phyloP scores from a whole-genome alignment of 2,329 filamentous ascomycete genomes.

The Hypoxylon sp. region DNA sequence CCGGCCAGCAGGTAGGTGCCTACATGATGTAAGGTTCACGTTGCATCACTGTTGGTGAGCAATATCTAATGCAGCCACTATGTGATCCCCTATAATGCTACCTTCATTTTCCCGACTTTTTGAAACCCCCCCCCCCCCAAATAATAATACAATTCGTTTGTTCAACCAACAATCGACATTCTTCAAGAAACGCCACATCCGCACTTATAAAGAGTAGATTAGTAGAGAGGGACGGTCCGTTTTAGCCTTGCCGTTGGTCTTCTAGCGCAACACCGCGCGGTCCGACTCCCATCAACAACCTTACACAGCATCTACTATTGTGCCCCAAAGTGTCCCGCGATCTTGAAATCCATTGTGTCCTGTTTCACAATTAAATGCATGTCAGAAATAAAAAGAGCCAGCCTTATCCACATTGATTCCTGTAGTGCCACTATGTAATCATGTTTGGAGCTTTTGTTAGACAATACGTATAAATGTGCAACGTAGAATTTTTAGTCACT shows the following conservation, averaged over 20 bases:
- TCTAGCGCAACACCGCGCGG: no score
- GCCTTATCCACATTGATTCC: slow-evolving; percentile 10
- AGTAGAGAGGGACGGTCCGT: no score
- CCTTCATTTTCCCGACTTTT: slow-evolving; percentile 1
- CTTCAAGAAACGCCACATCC: slow-evolving; percentile 15
- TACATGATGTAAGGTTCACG: slow-evolving; percentile 36
- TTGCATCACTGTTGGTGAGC: slow-evolving; percentile 34
- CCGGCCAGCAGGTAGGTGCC: slow-evolving; percentile 19
- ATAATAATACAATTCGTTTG: slow-evolving; percentile 5
- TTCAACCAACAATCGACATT: slow-evolving; percentile 22
- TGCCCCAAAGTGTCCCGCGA: slow-evolving; percentile 9
- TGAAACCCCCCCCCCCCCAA: no score
- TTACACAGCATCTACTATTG: slow-evolving; percentile 15
- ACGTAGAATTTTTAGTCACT: no score
- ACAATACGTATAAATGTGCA: slow-evolving; percentile 3
- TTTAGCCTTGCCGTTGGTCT: no score
- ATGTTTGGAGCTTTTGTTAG: slow-evolving; percentile 3
- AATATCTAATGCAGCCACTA: slow-evolving; percentile 17
- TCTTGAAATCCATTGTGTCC: slow-evolving; percentile 13
- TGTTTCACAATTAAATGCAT: slow-evolving; percentile 25
- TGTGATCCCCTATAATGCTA: slow-evolving; percentile 6
- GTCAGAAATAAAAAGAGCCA: slow-evolving; percentile 24
- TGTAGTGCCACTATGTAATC: slow-evolving; percentile 28
- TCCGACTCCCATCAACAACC: no score
- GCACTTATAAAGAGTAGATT: no score